Percentiles rank a stretch among this genome's conserved stretches.
These are phyloP conservation scores for Rhododendron kiyosumense DNA, from an alignment of 148 eudicot genomes.

Conservation along the genomic window DNA sequence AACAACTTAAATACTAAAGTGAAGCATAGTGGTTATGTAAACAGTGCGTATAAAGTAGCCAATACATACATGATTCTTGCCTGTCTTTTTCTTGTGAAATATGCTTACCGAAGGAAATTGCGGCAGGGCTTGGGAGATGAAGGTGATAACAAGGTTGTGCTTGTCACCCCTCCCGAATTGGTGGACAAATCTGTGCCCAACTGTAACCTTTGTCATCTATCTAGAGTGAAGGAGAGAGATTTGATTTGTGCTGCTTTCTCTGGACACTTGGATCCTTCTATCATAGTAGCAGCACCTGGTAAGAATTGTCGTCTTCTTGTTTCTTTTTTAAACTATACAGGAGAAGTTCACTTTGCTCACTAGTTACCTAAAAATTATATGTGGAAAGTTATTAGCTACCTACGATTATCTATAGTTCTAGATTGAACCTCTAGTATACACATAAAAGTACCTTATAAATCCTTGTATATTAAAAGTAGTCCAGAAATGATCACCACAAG, in stretches of 20 bases:
- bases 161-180: conserved; percentile 57
- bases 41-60: not conserved
- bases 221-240: conserved; percentile 59
- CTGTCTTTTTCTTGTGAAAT: not conserved
- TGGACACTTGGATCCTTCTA: conserved; percentile 72
- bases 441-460: not conserved
- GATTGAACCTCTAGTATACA: not conserved
- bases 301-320: conserved; percentile 19
- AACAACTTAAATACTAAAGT: not conserved
- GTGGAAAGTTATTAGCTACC: not conserved
- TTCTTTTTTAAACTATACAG: not conserved
- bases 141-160: conserved; percentile 39
- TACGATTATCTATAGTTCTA: not conserved
- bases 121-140: conserved; percentile 48
- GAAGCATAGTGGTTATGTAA: not conserved
- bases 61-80: not conserved
- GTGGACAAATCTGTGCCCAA: conserved; percentile 19
- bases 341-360: not conserved
- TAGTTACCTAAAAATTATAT: not conserved
- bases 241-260: conserved; percentile 65
- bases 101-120: not conserved
- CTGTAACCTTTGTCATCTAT: conserved; percentile 34
- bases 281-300: conserved; percentile 66
- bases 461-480: not conserved
- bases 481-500: not conserved